These are phyloP conservation scores for Chlorella sp. DNA, from an alignment of 139 green algal species.

Conservation along the genomic window DNA sequence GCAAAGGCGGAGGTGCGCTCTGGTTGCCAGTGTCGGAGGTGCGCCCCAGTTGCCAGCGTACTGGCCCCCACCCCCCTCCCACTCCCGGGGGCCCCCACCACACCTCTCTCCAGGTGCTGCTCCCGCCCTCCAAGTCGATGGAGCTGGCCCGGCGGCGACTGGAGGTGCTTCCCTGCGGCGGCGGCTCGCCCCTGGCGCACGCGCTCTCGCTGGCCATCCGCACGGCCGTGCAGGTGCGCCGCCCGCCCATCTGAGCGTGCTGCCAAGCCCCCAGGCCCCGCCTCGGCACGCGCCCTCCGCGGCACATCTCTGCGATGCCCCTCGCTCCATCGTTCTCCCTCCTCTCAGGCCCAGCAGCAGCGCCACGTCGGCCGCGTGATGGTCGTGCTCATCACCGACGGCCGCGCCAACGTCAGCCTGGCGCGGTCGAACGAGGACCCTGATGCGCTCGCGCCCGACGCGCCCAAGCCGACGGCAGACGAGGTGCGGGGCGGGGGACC, in stretches of 20 bases:
- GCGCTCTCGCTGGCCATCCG: conserved; percentile 79
- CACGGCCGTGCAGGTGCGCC: conserved; percentile 68
- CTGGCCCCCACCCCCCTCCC: no score
- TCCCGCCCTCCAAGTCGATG: conserved; percentile 96
- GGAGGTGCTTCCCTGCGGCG: conserved; percentile 94
- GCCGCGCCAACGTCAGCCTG: conserved; percentile 93
- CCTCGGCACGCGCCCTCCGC: background rate
- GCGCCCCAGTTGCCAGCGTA: no score
- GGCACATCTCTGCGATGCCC: background rate
- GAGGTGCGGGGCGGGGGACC: no score
- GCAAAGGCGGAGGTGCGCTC: no score
- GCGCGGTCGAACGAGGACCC: conserved; percentile 89
- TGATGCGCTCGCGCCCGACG: conserved; percentile 79
- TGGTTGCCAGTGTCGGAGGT: no score
- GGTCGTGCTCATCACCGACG: conserved; percentile 96
- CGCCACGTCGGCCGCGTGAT: conserved; percentile 93
- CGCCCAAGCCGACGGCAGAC: conserved; percentile 78
- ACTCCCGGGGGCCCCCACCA: no score
- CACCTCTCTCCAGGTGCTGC: no score
- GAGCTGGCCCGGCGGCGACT: conserved; percentile 92
- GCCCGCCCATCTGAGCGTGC: no score
- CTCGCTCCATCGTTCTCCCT: background rate
- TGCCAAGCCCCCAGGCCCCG: background rate
- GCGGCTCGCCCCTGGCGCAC: conserved; percentile 94
- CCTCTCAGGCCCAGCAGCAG: conserved; percentile 42